These are phyloP conservation scores for Lasiodiplodia citricola DNA, from an alignment of 2,329 filamentous ascomycete species.

Conservation along the genomic window DNA sequence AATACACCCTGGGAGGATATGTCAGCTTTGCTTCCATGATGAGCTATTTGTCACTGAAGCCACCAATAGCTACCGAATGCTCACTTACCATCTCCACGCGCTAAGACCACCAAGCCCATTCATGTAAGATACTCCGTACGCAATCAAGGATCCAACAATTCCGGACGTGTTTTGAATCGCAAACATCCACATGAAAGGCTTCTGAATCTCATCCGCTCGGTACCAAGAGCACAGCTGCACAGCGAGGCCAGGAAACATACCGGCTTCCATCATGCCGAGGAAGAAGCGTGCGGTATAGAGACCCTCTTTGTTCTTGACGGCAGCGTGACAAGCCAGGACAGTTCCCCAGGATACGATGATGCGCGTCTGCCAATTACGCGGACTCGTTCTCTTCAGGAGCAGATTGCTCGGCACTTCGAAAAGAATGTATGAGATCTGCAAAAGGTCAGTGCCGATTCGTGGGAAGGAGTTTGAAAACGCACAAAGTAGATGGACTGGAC, in stretches of 20 bases:
- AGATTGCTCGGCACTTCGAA: conserved; percentile 42
- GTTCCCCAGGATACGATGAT: conserved; percentile 37
- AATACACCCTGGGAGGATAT: conserved; percentile 44
- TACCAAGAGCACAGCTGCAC: conserved; percentile 46
- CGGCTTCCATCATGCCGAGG: conserved; percentile 36
- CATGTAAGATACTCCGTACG: conserved; percentile 34
- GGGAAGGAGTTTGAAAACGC: neutral
- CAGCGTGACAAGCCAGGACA: conserved; percentile 38
- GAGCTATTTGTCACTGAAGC: neutral
- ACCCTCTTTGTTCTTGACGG: conserved; percentile 34
- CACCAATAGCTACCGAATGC: neutral
- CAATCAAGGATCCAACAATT: conserved; percentile 40
- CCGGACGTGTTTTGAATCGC: conserved; percentile 40
- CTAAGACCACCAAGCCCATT: conserved; percentile 31
- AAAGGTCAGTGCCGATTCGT: neutral
- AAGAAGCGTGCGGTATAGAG: conserved; percentile 36
- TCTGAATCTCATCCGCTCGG: conserved; percentile 45
- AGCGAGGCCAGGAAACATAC: conserved; percentile 37
- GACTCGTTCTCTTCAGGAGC: conserved; percentile 44
- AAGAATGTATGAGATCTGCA: conserved; percentile 33
- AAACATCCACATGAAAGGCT: conserved; percentile 44
- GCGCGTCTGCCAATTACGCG: conserved; percentile 44
- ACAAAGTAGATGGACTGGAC: conserved; percentile 34
- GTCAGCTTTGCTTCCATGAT: neutral
- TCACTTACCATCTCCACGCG: conserved; percentile 32